Base-by-base conservation (phyloP, 2,329 filamentous ascomycete species). In the Diaporthe velutina region DNA sequence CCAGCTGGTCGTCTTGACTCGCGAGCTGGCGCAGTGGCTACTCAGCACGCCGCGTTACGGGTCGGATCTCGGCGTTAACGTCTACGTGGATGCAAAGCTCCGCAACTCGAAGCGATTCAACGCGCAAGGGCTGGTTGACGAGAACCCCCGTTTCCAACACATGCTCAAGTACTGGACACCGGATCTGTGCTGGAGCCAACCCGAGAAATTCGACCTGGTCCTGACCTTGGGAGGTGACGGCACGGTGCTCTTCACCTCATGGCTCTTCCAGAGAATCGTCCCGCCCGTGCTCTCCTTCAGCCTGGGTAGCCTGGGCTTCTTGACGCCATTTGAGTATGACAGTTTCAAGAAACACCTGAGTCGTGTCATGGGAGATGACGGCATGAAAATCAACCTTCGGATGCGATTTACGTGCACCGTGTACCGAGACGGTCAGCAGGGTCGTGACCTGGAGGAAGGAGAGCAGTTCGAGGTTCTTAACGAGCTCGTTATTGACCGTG, bases 351-450 rank as follows among this genome's bases (percentile, higher is more conserved):
- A 94, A 75, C 94, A 98, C 80, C 90, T 99, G 45, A 93, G 95
- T 84, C 93, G 92, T 71, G 91, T 98, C 78, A 98, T 99, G 95
- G 95, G 95, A 76, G 95, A 97, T 74, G 91, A 94, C 2, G 97
- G 97, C 73, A 98, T 99, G 96, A 93, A 96, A 71, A 96, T 98
- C 76, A 98, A 98, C 81, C 88, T 99, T 79, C 95, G 97, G 78
- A 99, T 99, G 97, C 94, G 97, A 76, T 99, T 99, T 84, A 99
- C 97, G 22, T 98, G 96, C 86, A 98, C 97, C 0, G 96, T 99
- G 12, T 98, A 96, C 86, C 93, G 96, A 58, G 89, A 93, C 78
- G 91, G 90, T 40, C 84, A 85, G 5, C 83, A 86, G 2, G 90
- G 89, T 15, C 88, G 90, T n/a, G 91, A 91, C 52, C 90, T 93